Evolutionary conservation across 1,139 yeast species (phyloP).

Genomic region (Hyphopichia burtonii): DNA sequence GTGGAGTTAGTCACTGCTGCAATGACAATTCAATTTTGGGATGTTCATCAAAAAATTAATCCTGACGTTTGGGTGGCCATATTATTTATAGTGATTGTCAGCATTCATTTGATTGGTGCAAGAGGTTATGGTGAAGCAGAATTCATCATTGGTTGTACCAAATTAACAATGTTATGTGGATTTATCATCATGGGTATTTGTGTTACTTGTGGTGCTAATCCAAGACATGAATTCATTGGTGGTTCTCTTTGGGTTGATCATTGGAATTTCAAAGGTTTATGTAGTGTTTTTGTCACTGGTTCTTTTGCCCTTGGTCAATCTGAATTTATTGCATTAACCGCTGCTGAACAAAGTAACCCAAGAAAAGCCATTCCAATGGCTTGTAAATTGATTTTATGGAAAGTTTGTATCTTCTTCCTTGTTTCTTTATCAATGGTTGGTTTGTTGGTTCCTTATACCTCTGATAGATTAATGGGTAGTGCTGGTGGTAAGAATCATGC

Average conservation of each 20-base stretch:
- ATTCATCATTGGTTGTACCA: slow-evolving; percentile 35
- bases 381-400: slow-evolving; percentile 40
- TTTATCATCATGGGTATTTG: slow-evolving; percentile 42
- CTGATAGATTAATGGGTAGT: slow-evolving; percentile 40
- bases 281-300: slow-evolving; percentile 39
- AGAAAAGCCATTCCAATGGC: slow-evolving; percentile 41
- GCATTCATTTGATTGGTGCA: slow-evolving; percentile 39
- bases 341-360: slow-evolving; percentile 44
- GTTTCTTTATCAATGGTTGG: slow-evolving; percentile 44
- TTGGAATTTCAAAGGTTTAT: slow-evolving; percentile 40
- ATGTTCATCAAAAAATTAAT: slow-evolving; percentile 20
- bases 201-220: slow-evolving; percentile 41
- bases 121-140: slow-evolving; percentile 48
- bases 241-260: slow-evolving; percentile 45
- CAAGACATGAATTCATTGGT: slow-evolving; percentile 38
- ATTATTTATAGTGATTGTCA: slow-evolving; percentile 32
- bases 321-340: slow-evolving; percentile 41
- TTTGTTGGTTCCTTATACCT: slow-evolving; percentile 40
- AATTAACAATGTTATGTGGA: slow-evolving; percentile 38
- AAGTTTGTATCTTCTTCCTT: slow-evolving; percentile 38
- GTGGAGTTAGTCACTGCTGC: slow-evolving; percentile 44
- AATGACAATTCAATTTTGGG: slow-evolving; percentile 38
- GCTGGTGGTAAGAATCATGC: slow-evolving; percentile 36
- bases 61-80: slow-evolving; percentile 42
- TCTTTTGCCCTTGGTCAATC: slow-evolving; percentile 40